phyloP scores from a whole-genome alignment of 805 yeast genomes.

The Saturnispora diversa region DNA sequence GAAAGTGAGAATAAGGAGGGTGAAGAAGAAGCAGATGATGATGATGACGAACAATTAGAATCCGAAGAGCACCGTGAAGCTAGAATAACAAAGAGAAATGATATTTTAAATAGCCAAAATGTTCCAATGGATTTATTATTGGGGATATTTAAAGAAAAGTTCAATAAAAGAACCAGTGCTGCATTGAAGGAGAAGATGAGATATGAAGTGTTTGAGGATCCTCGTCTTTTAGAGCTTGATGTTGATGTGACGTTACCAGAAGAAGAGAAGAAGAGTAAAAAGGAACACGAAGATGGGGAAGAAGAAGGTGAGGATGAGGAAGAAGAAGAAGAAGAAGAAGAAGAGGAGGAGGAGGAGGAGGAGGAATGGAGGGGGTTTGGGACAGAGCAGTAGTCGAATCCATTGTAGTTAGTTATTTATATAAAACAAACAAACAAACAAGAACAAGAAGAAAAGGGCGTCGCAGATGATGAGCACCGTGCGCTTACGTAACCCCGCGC shows the following conservation, averaged over 20 bases:
- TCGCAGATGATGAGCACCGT: constrained; percentile 1
- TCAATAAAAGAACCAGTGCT: constrained; percentile 44
- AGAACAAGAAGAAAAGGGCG: too few relatives aligned
- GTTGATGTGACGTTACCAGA: constrained; percentile 28
- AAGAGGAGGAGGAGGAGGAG: constrained; percentile 18
- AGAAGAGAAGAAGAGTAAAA: constrained; percentile 6
- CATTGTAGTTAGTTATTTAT: too few relatives aligned
- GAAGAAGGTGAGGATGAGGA: constrained; percentile 20
- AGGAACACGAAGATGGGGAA: constrained; percentile 21
- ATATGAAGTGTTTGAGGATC: constrained; percentile 60
- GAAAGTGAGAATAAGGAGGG: constrained; percentile 40
- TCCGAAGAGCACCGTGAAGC: constrained; percentile 11
- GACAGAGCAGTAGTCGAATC: too few relatives aligned
- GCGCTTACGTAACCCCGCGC: constrained; percentile 11
- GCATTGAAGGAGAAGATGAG: constrained; percentile 56
- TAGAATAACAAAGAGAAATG: constrained; percentile 17
- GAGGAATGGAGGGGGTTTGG: constrained; percentile 28
- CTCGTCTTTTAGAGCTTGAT: constrained; percentile 60
- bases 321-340: constrained; percentile 25
- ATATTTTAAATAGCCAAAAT: constrained; percentile 16
- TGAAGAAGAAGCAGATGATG: constrained; percentile 36
- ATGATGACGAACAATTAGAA: constrained; percentile 24
- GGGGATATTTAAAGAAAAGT: constrained; percentile 50
- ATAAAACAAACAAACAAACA: too few relatives aligned
- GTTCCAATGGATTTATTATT: constrained; percentile 51